These are phyloP conservation scores for Zymoseptoria brevis DNA, from an alignment of 2,329 filamentous ascomycete species.

Conservation along the genomic window DNA sequence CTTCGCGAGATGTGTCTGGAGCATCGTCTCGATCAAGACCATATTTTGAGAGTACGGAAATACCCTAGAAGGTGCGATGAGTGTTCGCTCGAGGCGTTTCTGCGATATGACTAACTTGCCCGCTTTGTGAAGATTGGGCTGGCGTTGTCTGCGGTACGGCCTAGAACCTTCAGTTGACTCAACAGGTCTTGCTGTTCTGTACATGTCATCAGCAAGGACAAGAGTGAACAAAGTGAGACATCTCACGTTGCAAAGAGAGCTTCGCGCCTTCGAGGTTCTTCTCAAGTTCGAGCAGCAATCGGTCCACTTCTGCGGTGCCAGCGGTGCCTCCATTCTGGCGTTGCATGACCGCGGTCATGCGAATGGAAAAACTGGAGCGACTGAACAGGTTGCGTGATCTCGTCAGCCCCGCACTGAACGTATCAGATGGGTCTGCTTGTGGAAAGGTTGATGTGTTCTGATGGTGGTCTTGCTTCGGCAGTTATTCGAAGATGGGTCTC, in stretches of 20 bases:
- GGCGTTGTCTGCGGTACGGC: constrained; percentile 62
- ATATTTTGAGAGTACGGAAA: constrained; percentile 62
- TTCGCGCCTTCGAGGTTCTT: constrained; percentile 21
- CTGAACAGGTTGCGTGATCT: no score
- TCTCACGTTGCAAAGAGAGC: constrained; percentile 21
- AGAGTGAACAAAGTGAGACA: not conserved
- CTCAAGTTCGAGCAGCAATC: constrained; percentile 23
- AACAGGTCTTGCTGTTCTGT: constrained; percentile 55
- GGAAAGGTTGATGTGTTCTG: not conserved
- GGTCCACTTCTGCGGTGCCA: constrained; percentile 22
- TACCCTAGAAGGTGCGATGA: constrained; percentile 49
- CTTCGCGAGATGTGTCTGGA: constrained; percentile 58
- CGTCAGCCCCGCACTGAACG: no score
- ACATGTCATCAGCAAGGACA: constrained; percentile 5
- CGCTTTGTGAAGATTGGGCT: constrained; percentile 77
- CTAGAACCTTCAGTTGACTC: constrained; percentile 65
- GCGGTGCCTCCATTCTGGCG: not conserved
- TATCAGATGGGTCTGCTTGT: not conserved
- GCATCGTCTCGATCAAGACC: constrained; percentile 59
- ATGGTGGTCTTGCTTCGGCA: not conserved
- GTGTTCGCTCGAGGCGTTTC: constrained; percentile 12
- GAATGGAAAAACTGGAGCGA: not conserved
- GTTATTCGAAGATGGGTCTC: not conserved
- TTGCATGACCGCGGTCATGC: constrained; percentile 30
- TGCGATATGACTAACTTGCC: constrained; percentile 40